Evolutionary conservation across 148 eudicot species (phyloP).

Genomic region (Mesembryanthemum crystallinum): DNA sequence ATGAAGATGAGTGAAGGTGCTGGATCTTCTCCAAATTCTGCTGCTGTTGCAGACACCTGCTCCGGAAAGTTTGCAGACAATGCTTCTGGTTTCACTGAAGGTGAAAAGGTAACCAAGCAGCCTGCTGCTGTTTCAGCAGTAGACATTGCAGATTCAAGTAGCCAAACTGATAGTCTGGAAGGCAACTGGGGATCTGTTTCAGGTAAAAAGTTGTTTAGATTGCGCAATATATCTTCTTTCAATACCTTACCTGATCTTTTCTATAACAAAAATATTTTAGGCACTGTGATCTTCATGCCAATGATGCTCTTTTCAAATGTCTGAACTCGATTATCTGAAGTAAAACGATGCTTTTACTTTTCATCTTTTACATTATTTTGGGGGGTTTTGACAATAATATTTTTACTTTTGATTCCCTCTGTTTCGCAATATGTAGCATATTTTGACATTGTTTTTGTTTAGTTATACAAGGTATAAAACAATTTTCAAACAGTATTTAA

Average conservation of each 20-base stretch:
- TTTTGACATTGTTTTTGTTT: too few species aligned
- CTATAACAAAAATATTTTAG: too few species aligned
- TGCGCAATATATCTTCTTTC: neutral
- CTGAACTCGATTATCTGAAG: neutral
- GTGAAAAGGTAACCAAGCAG: constrained; percentile 31
- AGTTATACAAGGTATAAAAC: too few species aligned
- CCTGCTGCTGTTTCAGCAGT: constrained; percentile 31
- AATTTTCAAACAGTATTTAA: too few species aligned
- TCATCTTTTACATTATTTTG: too few species aligned
- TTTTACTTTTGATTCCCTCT: too few species aligned
- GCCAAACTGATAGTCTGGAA: constrained; percentile 57
- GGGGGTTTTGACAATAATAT: too few species aligned
- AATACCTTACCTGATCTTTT: neutral
- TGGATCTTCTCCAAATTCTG: constrained; percentile 30
- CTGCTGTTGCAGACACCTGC: constrained; percentile 19
- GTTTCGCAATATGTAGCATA: too few species aligned
- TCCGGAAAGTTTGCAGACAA: constrained; percentile 15
- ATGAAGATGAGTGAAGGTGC: constrained; percentile 18
- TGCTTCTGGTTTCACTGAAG: constrained; percentile 26
- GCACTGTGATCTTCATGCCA: too few species aligned
- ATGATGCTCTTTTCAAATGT: too few species aligned
- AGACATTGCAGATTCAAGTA: constrained; percentile 42
- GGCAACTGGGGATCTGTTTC: constrained; percentile 53
- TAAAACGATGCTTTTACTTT: neutral
- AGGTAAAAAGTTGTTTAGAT: neutral